Evolutionary conservation across 2,329 filamentous ascomycete species (phyloP).

Genomic region (Diaporthe aspalathi): DNA sequence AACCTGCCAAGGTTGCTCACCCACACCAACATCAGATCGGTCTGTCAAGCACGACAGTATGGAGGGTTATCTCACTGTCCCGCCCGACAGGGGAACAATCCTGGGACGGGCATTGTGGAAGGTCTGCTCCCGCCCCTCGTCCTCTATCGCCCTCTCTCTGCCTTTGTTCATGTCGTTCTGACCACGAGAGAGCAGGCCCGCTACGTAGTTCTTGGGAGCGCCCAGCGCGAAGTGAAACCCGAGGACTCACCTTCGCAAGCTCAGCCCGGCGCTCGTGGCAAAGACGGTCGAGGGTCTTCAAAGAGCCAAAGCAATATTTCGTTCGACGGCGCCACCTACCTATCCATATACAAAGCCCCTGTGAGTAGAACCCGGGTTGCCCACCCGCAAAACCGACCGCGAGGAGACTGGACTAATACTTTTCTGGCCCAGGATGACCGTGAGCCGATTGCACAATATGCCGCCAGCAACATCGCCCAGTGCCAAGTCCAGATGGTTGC

Average conservation of each 20-base stretch:
- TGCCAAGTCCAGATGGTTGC: conserved; percentile 70
- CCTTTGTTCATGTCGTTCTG: conserved; percentile 3
- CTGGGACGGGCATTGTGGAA: conserved; percentile 66
- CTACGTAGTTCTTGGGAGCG: conserved; percentile 66
- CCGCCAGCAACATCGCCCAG: conserved; percentile 63
- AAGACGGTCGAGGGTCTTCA: conserved; percentile 50
- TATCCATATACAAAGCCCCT: conserved; percentile 64
- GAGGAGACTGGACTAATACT: conserved; percentile 35
- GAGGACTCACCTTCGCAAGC: conserved; percentile 48
- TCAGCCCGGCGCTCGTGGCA: conserved; percentile 53
- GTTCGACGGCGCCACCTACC: conserved; percentile 56
- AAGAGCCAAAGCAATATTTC: conserved; percentile 43
- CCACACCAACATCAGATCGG: conserved; percentile 10
- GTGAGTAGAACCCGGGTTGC: conserved; percentile 7
- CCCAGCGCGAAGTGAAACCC: conserved; percentile 52
- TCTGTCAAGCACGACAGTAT: conserved; percentile 46
- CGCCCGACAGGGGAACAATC: conserved; percentile 63
- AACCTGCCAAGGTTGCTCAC: conserved; percentile 28
- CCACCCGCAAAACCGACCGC: neutral
- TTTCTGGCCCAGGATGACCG: conserved; percentile 58
- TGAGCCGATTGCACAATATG: conserved; percentile 66
- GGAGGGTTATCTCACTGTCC: conserved; percentile 62
- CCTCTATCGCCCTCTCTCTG: conserved; percentile 4
- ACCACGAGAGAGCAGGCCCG: conserved; percentile 57
- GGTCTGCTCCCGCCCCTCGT: conserved; percentile 49